These are phyloP conservation scores for Neurospora terricola DNA, from an alignment of 495 filamentous ascomycete genomes.

Conservation along the genomic window DNA sequence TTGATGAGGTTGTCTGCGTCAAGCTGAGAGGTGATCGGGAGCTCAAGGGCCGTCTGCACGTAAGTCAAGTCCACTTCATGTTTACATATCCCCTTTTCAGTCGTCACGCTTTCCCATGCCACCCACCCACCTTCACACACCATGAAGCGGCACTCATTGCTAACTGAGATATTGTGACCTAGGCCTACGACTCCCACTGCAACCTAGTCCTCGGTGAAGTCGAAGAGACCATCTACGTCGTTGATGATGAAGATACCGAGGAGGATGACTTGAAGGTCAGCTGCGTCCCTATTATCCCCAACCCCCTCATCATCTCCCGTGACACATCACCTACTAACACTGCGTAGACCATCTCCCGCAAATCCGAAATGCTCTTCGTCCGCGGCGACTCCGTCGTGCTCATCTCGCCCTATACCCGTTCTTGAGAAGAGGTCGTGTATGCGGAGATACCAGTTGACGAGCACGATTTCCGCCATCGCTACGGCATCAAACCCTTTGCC, in stretches of 20 bases:
- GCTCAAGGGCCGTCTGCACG: slow-evolving; percentile 87
- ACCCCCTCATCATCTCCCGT: not conserved
- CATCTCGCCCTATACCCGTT: slow-evolving; percentile 63
- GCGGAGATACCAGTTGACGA: not conserved
- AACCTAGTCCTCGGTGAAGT: slow-evolving; percentile 97
- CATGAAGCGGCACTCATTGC: not conserved
- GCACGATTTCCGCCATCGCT: not conserved
- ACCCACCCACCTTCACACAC: not conserved
- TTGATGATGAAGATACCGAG: slow-evolving; percentile 75
- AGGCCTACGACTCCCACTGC: slow-evolving; percentile 99
- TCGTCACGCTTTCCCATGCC: not conserved
- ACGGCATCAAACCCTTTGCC: not conserved
- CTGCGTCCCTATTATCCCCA: too few relatives aligned
- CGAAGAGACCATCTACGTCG: slow-evolving; percentile 90
- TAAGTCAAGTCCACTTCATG: slow-evolving; percentile 40
- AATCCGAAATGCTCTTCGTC: slow-evolving; percentile 99
- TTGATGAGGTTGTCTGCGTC: slow-evolving; percentile 95
- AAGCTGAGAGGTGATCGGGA: slow-evolving; percentile 93
- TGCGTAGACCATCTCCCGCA: slow-evolving; percentile 80
- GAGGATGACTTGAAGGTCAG: slow-evolving; percentile 40
- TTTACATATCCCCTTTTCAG: not conserved
- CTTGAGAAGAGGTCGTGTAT: slow-evolving; percentile 12
- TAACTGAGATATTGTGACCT: not conserved
- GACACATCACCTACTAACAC: not conserved
- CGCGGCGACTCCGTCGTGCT: slow-evolving; percentile 96